phyloP scores from a whole-genome alignment of 2,329 filamentous ascomycete species.

The Trichoderma sp. region DNA sequence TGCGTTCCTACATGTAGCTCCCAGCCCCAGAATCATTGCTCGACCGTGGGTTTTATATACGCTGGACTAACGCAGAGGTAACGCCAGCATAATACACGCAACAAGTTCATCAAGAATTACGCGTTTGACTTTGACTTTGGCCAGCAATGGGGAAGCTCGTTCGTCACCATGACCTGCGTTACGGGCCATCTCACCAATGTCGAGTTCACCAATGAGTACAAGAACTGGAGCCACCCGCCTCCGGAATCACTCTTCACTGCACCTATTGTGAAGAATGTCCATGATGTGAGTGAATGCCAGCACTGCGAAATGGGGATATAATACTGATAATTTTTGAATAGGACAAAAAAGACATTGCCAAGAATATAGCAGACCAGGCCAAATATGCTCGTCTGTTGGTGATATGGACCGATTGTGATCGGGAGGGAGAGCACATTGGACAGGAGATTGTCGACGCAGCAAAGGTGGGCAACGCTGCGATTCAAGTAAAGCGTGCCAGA shows the following conservation, averaged over 20 bases:
- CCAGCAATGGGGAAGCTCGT: constrained; percentile 75
- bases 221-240: constrained; percentile 79
- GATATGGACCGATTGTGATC: constrained; percentile 99
- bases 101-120: constrained; percentile 91
- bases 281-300: constrained; percentile 54
- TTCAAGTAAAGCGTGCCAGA: constrained; percentile 81
- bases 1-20: constrained; percentile 42
- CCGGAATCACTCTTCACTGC: constrained; percentile 82
- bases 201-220: constrained; percentile 75
- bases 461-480: constrained; percentile 68
- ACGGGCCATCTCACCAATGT: constrained; percentile 82
- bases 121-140: constrained; percentile 88
- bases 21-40: neutral
- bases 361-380: constrained; percentile 83
- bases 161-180: constrained; percentile 93
- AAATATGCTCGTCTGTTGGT: constrained; percentile 73
- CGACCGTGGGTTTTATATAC: neutral
- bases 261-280: constrained; percentile 69
- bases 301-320: neutral
- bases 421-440: constrained; percentile 96
- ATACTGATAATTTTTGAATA: constrained; percentile 42
- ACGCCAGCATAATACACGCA: constrained; percentile 66
- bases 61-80: constrained; percentile 32
- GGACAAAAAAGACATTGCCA: constrained; percentile 79
- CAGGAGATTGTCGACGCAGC: constrained; percentile 86